Conservation (phyloP, 1,284 basidiomycete species). For the Microbotryomycetes sp. region DNA sequence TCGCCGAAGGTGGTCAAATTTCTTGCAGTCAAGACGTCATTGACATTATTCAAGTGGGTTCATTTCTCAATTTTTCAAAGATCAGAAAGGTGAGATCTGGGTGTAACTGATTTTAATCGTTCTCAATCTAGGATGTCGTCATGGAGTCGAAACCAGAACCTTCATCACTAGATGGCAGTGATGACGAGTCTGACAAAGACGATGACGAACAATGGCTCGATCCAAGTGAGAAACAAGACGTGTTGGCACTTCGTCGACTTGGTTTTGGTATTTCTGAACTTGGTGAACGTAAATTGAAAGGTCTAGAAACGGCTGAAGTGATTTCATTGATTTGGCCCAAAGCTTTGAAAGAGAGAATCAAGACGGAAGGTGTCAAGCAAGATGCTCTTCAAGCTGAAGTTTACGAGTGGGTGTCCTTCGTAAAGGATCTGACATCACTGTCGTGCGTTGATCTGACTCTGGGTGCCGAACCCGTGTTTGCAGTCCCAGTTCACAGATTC, state of each 20-base stretch:
- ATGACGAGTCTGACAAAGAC: slow-evolving; percentile 48
- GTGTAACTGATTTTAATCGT: background rate
- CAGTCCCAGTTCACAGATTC: slow-evolving; percentile 9
- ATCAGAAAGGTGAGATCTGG: no score
- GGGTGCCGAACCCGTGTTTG: background rate
- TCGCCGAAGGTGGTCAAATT: slow-evolving; percentile 88
- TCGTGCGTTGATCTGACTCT: no score
- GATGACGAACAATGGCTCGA: slow-evolving; percentile 36
- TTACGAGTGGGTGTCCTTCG: slow-evolving; percentile 42
- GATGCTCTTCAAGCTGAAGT: slow-evolving; percentile 50
- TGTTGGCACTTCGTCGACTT: slow-evolving; percentile 60
- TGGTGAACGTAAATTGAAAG: slow-evolving; percentile 89
- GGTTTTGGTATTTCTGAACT: slow-evolving; percentile 68
- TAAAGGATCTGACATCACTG: slow-evolving; percentile 4
- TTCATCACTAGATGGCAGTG: slow-evolving; percentile 36
- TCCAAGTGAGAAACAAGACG: slow-evolving; percentile 38
- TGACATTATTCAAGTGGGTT: slow-evolving; percentile 59
- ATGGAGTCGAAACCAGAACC: slow-evolving; percentile 38
- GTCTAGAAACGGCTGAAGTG: slow-evolving; percentile 64
- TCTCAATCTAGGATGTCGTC: slow-evolving; percentile 40
- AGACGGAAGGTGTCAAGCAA: slow-evolving; percentile 45
- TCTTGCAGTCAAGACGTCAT: slow-evolving; percentile 86
- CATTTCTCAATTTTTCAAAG: background rate
- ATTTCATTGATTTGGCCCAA: slow-evolving; percentile 79
- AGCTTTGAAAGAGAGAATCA: slow-evolving; percentile 60